Evolutionary conservation across 2,329 filamentous ascomycete species (phyloP), one percentile per base, ranked within the genome.

Genomic region (Sclerotinia nivalis): DNA sequence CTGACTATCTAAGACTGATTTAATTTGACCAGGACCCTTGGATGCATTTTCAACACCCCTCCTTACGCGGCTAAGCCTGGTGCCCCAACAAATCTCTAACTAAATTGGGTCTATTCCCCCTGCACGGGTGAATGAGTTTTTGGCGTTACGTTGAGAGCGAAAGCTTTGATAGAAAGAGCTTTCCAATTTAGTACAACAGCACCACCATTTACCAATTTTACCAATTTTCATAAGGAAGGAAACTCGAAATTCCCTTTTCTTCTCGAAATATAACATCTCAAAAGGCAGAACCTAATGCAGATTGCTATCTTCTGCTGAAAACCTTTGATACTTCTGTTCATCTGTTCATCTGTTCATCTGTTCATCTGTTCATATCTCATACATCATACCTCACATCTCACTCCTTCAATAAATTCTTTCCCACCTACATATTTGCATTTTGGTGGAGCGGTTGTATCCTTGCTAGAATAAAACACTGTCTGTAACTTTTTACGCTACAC

Each of bases 81-180:
- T 52, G 58, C 67, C 67, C 67, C 67, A 69, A 69, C 67, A 69
- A 69, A 65, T 69, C 58, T 52, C 40, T 65, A 69, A 65, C 67
- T 52, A 55, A 55, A 64, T 69, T 47, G 60, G 50, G 58, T 52
- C 52, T 22, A 12, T 18, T 34, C n/a, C 56, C 66, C 66, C 56
- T 68, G 55, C 5, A 20, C 66, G 6, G 66, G 40, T 69, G 67
- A 55, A 69, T 69, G 49, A 62, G 25, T 64, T 69, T 69, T 69
- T 69, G 67, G 47, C 47, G 67, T 64, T 69, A 64, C 58, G 67
- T 69, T 69, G 67, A 64, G 67, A 31, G n/a, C 45, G 28, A 34
- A 69, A 67, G 56, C 56, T 62, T 52, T 7, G 13, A 12, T n/a
- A 25, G 8, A 37, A 31, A 54, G 54, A 68, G 66, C 66, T 55